Conservation (phyloP, 2,329 filamentous ascomycete species). For the Paraphaeosphaeria minitans region DNA sequence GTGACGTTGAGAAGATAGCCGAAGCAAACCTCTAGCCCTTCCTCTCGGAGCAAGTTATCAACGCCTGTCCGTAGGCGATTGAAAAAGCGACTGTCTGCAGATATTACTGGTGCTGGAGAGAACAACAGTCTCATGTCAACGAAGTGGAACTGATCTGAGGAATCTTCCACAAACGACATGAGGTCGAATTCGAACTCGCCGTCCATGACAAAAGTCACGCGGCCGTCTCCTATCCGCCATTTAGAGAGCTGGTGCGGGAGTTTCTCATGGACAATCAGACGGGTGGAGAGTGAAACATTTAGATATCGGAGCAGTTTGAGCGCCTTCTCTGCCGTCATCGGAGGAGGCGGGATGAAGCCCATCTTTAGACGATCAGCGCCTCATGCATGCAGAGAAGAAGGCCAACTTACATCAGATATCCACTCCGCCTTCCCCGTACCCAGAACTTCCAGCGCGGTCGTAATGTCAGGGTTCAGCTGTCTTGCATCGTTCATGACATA, state of each 20-base stretch:
- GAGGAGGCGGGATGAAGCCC: conserved; percentile 75
- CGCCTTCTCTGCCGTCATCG: conserved; percentile 72
- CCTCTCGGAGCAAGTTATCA: conserved; percentile 71
- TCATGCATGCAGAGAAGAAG: background rate
- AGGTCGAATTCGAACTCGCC: conserved; percentile 93
- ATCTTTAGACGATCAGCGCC: conserved; percentile 55
- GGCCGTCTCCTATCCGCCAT: conserved; percentile 81
- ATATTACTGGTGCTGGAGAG: conserved; percentile 66
- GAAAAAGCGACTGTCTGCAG: conserved; percentile 63
- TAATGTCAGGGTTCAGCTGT: conserved; percentile 86
- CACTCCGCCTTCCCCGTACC: conserved; percentile 76
- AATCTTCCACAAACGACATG: conserved; percentile 85
- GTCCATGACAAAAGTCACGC: conserved; percentile 82
- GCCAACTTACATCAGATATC: conserved; percentile 72
- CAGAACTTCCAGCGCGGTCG: conserved; percentile 84
- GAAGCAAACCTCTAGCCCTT: conserved; percentile 81
- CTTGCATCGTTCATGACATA: conserved; percentile 72
- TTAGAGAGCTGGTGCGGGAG: conserved; percentile 78
- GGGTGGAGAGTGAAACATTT: conserved; percentile 80
- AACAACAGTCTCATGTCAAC: conserved; percentile 90
- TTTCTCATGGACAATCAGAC: conserved; percentile 83
- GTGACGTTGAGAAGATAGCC: conserved; percentile 85
- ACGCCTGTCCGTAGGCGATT: conserved; percentile 70
- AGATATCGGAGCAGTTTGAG: conserved; percentile 77
- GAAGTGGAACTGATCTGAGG: conserved; percentile 86